Conservation (phyloP, 305 asterid species). For the Fraxinus velutina region DNA sequence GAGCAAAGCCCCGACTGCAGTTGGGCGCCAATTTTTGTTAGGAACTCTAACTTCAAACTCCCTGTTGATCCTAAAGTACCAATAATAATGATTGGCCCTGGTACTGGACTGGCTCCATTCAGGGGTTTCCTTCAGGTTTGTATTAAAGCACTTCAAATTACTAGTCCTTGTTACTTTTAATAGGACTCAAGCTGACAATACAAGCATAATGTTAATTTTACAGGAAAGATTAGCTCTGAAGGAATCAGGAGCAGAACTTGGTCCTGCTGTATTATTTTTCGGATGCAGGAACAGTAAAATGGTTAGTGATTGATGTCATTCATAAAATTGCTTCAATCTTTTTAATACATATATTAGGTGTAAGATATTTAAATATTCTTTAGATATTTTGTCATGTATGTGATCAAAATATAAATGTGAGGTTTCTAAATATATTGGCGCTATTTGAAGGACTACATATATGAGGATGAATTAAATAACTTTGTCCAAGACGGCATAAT, state of each 20-base stretch:
- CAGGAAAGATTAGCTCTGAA: constrained; percentile 95
- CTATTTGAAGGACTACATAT: constrained; percentile 67
- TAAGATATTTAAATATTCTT: neutral
- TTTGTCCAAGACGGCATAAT: constrained; percentile 64
- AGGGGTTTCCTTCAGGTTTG: constrained; percentile 97
- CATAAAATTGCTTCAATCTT: neutral
- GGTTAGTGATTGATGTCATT: constrained; percentile 46
- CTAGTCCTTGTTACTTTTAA: neutral
- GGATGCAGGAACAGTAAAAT: constrained; percentile 88
- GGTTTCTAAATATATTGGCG: neutral
- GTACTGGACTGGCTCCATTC: constrained; percentile 97
- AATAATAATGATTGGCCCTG: constrained; percentile 94
- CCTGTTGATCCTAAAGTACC: constrained; percentile 85
- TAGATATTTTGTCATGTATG: neutral
- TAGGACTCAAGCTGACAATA: neutral
- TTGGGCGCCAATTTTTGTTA: constrained; percentile 71
- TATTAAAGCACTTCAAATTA: neutral
- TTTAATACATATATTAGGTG: neutral
- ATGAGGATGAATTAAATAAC: constrained; percentile 65
- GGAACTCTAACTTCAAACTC: constrained; percentile 87
- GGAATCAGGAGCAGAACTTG: constrained; percentile 85
- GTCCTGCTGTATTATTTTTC: constrained; percentile 74
- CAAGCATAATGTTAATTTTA: constrained; percentile 19
- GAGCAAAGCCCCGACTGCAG: constrained; percentile 73
- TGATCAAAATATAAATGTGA: neutral